phyloP scores from a whole-genome alignment of 768 basidiomycete species.

The Phaeolepiota aurea region DNA sequence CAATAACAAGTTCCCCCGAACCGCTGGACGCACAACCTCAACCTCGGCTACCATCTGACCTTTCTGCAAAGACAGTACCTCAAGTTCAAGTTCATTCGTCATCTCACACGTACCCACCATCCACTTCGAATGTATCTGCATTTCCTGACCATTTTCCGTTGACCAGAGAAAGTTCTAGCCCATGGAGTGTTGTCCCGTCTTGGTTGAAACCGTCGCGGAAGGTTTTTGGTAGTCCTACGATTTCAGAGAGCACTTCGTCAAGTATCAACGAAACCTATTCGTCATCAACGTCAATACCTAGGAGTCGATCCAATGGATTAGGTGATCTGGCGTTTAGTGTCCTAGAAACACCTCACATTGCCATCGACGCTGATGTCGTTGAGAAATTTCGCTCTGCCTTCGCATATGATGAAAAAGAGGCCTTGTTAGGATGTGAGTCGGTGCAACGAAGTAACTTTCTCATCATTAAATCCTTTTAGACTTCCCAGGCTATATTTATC shows the following conservation, averaged over 20 bases:
- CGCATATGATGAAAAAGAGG: slow-evolving; percentile 85
- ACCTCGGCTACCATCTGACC: no score
- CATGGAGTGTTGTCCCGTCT: slow-evolving; percentile 64
- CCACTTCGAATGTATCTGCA: slow-evolving; percentile 41
- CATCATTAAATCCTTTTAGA: slow-evolving; percentile 36
- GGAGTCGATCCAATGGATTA: slow-evolving; percentile 28
- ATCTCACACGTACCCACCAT: slow-evolving; percentile 81
- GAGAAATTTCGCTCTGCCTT: slow-evolving; percentile 80
- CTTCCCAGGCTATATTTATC: slow-evolving; percentile 84
- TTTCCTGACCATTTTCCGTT: slow-evolving; percentile 39
- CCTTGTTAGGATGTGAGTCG: slow-evolving; percentile 76
- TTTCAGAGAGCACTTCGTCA: slow-evolving; percentile 14
- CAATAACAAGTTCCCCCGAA: slow-evolving; percentile 41
- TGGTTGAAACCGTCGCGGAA: slow-evolving; percentile 54
- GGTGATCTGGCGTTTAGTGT: slow-evolving; percentile 74
- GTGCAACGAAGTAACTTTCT: neutral
- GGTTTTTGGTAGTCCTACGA: slow-evolving; percentile 23
- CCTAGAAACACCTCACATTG: slow-evolving; percentile 62
- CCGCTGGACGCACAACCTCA: slow-evolving; percentile 4
- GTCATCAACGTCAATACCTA: slow-evolving; percentile 22
- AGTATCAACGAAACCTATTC: slow-evolving; percentile 59
- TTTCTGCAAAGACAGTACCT: no score
- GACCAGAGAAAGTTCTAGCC: slow-evolving; percentile 38
- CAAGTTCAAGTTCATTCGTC: no score
- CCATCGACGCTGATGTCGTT: slow-evolving; percentile 50